phyloP scores from a whole-genome alignment of 345 rosid genomes.

The Brassica napus region DNA sequence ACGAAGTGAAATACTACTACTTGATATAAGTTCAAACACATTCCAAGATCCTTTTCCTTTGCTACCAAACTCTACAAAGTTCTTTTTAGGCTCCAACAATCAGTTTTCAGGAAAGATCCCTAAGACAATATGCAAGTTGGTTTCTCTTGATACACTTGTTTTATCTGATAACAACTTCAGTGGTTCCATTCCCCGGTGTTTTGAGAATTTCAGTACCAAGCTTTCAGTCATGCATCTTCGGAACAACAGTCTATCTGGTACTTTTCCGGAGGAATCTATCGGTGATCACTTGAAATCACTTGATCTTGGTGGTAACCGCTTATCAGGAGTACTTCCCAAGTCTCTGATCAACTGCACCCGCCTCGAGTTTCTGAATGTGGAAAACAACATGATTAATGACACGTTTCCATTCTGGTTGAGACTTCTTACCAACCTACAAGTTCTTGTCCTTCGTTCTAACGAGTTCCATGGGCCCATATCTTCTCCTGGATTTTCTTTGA shows the following conservation, averaged over 20 bases:
- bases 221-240: slow-evolving; percentile 13
- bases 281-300: not conserved
- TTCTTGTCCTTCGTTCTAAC: slow-evolving; percentile 54
- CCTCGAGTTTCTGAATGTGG: slow-evolving; percentile 51
- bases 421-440: slow-evolving; percentile 33
- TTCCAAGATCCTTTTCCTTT: not conserved
- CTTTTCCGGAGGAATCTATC: slow-evolving; percentile 9
- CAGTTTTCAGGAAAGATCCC: slow-evolving; percentile 26
- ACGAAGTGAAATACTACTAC: not conserved
- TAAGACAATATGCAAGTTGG: not conserved
- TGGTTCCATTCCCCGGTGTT: slow-evolving; percentile 36
- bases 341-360: slow-evolving; percentile 38
- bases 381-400: slow-evolving; percentile 43
- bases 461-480: slow-evolving; percentile 40
- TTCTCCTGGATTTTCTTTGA: not conserved
- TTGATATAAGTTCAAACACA: slow-evolving; percentile 28
- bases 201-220: not conserved
- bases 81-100: not conserved
- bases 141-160: slow-evolving; percentile 7
- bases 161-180: slow-evolving; percentile 38
- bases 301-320: slow-evolving; percentile 22
- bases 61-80: not conserved
- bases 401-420: slow-evolving; percentile 46
- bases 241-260: slow-evolving; percentile 32
- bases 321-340: slow-evolving; percentile 42